Evolutionary conservation across 192 early-diverging fungal species (phyloP).

Genomic region (Rhizophagus sp.): DNA sequence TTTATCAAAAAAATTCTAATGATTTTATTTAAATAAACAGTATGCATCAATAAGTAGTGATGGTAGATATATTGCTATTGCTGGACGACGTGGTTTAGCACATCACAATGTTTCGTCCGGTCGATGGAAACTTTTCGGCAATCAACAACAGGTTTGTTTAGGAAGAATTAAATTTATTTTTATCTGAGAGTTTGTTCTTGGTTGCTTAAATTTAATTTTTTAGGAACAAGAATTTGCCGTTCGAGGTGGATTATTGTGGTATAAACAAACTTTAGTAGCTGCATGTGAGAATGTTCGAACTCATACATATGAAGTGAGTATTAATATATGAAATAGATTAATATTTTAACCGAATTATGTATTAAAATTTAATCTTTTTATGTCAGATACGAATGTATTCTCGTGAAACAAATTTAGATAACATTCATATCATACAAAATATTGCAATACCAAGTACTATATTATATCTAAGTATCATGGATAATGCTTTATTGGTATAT

Average conservation of each 20-base stretch:
- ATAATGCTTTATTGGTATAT: conserved; percentile 28
- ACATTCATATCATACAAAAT: conserved; percentile 53
- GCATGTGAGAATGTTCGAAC: conserved; percentile 58
- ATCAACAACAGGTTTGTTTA: conserved; percentile 59
- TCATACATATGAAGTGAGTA: conserved; percentile 38
- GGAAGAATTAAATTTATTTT: background rate
- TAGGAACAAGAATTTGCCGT: conserved; percentile 69
- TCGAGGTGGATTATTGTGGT: conserved; percentile 74
- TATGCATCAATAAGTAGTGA: conserved; percentile 68
- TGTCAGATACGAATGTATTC: conserved; percentile 70
- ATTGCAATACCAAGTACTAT: conserved; percentile 21
- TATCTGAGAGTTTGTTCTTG: background rate
- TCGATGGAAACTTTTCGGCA: conserved; percentile 91
- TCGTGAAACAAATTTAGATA: conserved; percentile 71
- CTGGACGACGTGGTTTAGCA: conserved; percentile 82
- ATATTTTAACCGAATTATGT: background rate
- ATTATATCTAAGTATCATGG: conserved; percentile 27
- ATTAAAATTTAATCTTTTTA: background rate
- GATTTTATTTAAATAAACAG: conserved; percentile 29
- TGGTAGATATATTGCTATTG: conserved; percentile 79
- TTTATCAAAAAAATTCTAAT: background rate
- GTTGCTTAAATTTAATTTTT: background rate
- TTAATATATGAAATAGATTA: background rate
- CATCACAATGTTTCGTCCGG: conserved; percentile 71
- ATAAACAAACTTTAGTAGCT: conserved; percentile 64